These are phyloP conservation scores for Penicillium concentricum DNA, from an alignment of 2,329 filamentous ascomycete genomes.

Conservation along the genomic window DNA sequence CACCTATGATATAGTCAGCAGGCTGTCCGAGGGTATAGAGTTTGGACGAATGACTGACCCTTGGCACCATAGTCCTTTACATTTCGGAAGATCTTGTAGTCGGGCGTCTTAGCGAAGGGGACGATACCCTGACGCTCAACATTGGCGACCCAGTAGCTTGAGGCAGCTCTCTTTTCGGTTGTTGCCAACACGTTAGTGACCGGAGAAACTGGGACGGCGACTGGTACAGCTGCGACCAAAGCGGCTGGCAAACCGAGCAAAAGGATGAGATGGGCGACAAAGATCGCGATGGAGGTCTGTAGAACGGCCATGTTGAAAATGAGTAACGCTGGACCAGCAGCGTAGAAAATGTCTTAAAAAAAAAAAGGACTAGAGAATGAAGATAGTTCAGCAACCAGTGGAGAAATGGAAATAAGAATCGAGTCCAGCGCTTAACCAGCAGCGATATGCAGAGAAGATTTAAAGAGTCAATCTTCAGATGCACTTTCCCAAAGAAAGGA, in stretches of 20 bases:
- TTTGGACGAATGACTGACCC: slow-evolving; percentile 52
- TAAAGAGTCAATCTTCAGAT: slow-evolving; percentile 6
- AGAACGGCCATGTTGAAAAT: slow-evolving; percentile 28
- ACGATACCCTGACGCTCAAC: slow-evolving; percentile 68
- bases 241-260: slow-evolving; percentile 30
- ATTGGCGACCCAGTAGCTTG: slow-evolving; percentile 69
- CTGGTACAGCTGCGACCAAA: slow-evolving; percentile 34
- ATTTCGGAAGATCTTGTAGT: slow-evolving; percentile 74
- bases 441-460: slow-evolving; percentile 13
- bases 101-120: slow-evolving; percentile 57
- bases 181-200: slow-evolving; percentile 9
- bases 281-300: slow-evolving; percentile 26
- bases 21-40: neutral
- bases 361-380: slow-evolving; percentile 14
- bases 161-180: slow-evolving; percentile 23
- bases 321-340: slow-evolving; percentile 33
- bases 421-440: slow-evolving; percentile 14
- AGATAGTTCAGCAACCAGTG: slow-evolving; percentile 31
- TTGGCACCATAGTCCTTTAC: slow-evolving; percentile 73
- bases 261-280: slow-evolving; percentile 33
- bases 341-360: slow-evolving; percentile 3
- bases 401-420: neutral
- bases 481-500: slow-evolving; percentile 10
- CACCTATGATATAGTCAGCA: slow-evolving; percentile 46
- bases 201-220: slow-evolving; percentile 17